Evolutionary conservation across 2,329 filamentous ascomycete species (phyloP).

Genomic region (Rutstroemia sp.): DNA sequence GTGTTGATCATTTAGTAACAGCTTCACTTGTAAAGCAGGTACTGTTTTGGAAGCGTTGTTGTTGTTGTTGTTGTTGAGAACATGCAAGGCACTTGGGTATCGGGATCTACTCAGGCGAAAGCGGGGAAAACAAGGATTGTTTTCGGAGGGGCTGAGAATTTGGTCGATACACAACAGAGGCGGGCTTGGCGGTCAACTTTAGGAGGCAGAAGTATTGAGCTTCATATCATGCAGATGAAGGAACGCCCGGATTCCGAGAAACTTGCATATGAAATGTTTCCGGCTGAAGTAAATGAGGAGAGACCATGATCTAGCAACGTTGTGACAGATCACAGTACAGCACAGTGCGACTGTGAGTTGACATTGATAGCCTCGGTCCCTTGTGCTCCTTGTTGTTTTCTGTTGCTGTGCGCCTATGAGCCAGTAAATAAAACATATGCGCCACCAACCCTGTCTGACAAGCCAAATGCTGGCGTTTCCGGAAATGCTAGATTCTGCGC

Average conservation of each 20-base stretch:
- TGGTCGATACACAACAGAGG: conserved; percentile 4
- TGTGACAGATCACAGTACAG: neutral
- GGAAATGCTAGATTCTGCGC: too few relatives aligned
- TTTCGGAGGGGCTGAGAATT: neutral
- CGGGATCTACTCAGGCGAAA: neutral
- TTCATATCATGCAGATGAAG: neutral
- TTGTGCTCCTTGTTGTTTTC: neutral
- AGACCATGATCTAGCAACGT: neutral
- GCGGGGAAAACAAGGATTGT: conserved; percentile 6
- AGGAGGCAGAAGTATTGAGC: neutral
- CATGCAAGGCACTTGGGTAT: neutral
- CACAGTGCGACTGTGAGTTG: neutral
- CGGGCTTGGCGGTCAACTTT: neutral
- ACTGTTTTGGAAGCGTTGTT: too few relatives aligned
- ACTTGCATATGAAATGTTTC: neutral
- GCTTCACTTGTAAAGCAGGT: too few relatives aligned
- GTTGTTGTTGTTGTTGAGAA: neutral
- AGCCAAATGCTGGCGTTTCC: too few relatives aligned
- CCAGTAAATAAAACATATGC: too few relatives aligned
- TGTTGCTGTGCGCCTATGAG: too few relatives aligned
- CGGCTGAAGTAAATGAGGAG: neutral
- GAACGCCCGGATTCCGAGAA: neutral
- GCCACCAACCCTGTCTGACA: too few relatives aligned
- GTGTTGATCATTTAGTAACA: too few relatives aligned
- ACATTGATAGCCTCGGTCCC: neutral